Percentiles rank a stretch among this genome's conserved stretches.
Evolutionary conservation across 352 stramenopile genomes (phyloP).

Genomic region (Pythium rhizo-oryzae): DNA sequence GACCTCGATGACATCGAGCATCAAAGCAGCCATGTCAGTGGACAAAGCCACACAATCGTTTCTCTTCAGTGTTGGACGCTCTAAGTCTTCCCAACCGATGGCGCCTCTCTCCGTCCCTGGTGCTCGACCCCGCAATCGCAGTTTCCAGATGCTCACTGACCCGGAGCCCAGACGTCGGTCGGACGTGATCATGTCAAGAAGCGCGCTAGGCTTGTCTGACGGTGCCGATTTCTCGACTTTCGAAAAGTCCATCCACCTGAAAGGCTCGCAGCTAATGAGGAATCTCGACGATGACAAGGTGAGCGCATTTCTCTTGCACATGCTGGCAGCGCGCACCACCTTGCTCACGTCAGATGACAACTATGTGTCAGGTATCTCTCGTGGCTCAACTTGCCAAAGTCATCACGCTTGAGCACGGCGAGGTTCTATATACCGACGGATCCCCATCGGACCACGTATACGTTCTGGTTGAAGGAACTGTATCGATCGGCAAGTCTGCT

Average conservation of each 20-base stretch:
- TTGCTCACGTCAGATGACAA: neutral
- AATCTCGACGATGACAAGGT: slow-evolving; percentile 84
- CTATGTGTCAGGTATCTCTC: slow-evolving; percentile 48
- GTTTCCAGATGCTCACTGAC: slow-evolving; percentile 32
- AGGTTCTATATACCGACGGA: slow-evolving; percentile 56
- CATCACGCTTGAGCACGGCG: slow-evolving; percentile 52
- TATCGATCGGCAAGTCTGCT: slow-evolving; percentile 45
- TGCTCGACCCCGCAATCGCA: slow-evolving; percentile 48
- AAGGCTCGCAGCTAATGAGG: slow-evolving; percentile 81
- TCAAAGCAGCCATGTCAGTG: slow-evolving; percentile 71
- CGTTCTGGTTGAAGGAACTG: slow-evolving; percentile 71
- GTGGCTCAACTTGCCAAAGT: slow-evolving; percentile 77
- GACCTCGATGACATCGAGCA: slow-evolving; percentile 55
- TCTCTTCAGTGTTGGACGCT: slow-evolving; percentile 67
- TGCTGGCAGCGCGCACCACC: neutral
- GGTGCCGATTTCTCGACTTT: slow-evolving; percentile 73
- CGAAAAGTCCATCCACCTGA: slow-evolving; percentile 87
- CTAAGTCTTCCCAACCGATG: slow-evolving; percentile 35
- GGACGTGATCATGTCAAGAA: slow-evolving; percentile 37
- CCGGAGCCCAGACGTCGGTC: slow-evolving; percentile 19
- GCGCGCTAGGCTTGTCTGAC: slow-evolving; percentile 31
- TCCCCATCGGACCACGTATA: slow-evolving; percentile 54
- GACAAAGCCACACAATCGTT: slow-evolving; percentile 75
- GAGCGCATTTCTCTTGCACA: neutral
- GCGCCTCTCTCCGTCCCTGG: slow-evolving; percentile 36